Percentiles rank a stretch among this genome's conserved stretches.
Conservation (phyloP, 106 monocot species). For the Agapanthus africanus region DNA sequence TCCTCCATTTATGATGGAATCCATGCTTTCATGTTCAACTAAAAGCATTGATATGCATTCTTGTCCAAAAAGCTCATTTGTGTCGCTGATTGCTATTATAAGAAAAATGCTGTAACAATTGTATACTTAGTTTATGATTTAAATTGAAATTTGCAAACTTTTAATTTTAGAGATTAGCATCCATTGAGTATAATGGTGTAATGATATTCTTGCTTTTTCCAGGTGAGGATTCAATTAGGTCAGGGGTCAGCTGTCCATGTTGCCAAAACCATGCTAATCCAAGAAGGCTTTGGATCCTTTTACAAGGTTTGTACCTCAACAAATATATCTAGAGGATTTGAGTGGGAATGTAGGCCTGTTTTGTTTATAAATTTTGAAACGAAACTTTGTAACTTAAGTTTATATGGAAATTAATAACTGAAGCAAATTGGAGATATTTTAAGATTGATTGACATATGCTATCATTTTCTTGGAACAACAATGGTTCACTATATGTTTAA, state of each 20-base stretch:
- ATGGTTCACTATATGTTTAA: background rate
- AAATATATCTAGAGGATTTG: background rate
- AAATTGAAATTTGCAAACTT: background rate
- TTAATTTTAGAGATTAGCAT: background rate
- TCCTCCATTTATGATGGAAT: background rate
- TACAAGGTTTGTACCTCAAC: constrained; percentile 59
- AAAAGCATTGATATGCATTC: background rate
- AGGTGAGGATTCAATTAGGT: constrained; percentile 90
- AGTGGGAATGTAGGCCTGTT: background rate
- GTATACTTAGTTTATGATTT: background rate
- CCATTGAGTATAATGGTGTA: background rate
- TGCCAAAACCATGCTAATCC: constrained; percentile 76
- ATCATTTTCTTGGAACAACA: background rate
- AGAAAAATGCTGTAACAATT: too few species aligned
- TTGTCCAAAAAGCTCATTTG: background rate
- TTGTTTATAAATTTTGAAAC: background rate
- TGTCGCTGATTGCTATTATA: too few species aligned
- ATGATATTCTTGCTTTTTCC: constrained; percentile 17
- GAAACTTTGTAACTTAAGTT: background rate
- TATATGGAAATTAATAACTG: background rate
- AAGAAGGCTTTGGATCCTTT: constrained; percentile 63
- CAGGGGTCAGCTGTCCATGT: constrained; percentile 82
- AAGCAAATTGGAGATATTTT: background rate
- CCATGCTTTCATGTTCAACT: background rate
- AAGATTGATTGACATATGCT: background rate